These are phyloP conservation scores for Corynespora cassiicola DNA, from an alignment of 2,329 filamentous ascomycete species.

Conservation along the genomic window DNA sequence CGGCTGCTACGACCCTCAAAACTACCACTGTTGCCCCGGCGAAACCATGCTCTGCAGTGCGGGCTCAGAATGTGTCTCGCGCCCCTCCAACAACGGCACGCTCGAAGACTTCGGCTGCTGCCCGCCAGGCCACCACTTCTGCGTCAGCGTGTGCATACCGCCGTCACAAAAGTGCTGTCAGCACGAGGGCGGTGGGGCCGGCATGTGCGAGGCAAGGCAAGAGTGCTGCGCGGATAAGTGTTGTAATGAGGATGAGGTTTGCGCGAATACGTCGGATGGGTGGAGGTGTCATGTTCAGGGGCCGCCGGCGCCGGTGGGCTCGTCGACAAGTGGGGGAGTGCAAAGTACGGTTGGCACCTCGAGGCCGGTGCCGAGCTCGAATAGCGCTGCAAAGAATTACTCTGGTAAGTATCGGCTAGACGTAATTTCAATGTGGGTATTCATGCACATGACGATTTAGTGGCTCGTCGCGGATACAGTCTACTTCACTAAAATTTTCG, in stretches of 20 bases:
- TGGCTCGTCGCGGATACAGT: too few species aligned
- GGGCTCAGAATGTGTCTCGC: neutral
- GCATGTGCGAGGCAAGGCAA: neutral
- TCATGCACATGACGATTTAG: too few species aligned
- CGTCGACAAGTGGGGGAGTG: too few species aligned
- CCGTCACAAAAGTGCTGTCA: conserved; percentile 1
- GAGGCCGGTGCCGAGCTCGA: too few species aligned
- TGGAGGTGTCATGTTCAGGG: conserved; percentile 10
- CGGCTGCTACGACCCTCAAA: conserved; percentile 1
- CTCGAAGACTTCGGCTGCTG: conserved; percentile 2
- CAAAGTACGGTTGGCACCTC: too few species aligned
- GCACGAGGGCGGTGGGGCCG: neutral
- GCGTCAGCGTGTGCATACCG: neutral
- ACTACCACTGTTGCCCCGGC: neutral
- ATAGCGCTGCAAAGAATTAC: too few species aligned
- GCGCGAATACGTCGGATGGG: neutral
- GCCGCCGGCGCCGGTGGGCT: neutral
- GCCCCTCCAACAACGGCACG: neutral
- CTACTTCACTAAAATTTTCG: too few species aligned
- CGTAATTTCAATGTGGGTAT: too few species aligned
- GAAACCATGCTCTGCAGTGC: neutral
- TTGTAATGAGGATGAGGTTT: conserved; percentile 8
- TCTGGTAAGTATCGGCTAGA: too few species aligned
- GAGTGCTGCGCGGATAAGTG: conserved; percentile 12
- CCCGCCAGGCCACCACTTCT: neutral